Evolutionary conservation across 441 rosid species (phyloP), one percentile per base, ranked within the genome.

Genomic region (Pelargonium fulgidum): DNA sequence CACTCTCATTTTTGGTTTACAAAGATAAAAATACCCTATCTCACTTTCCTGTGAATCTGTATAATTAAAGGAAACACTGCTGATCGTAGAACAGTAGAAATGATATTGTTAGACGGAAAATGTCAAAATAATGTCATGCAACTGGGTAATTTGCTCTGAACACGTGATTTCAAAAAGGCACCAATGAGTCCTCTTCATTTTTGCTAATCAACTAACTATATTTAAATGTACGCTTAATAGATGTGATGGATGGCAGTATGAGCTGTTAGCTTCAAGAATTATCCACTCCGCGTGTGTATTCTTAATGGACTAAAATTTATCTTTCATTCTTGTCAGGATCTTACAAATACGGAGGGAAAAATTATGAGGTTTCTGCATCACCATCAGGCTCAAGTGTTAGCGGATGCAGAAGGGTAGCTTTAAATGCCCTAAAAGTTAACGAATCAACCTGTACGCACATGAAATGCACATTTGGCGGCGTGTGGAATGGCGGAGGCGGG

Each of bases 401-500:
- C 50, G 90, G 77, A 69, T 94, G 99, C 76, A 75, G 86, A 78
- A 82, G 89, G 71, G 79, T 85, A 65, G 84, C 90, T 68, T 67
- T 80, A 45, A 85, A 85, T 76, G 96, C 97, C 71, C 97, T 94
- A 70, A 88, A 85, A 85, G 81, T 85, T 64, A 94, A 94, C 63
- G 92, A 86, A 41, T 75, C 91, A 59, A 52, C 93, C 61, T 94
- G 99, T 69, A 84, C 85, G 11, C 87, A 90, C 75, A 86, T 88
- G 94, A 85, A 87, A 79, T 94, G 99, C 81, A 84, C 97, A 64
- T 94, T 94, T 54, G 96, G 96, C 47, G 99, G 99, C 47, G 76
- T 94, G 29, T 94, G 99, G 99, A 94, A 91, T 58, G 99, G 99
- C 24, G 99, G 99, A 67, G 97, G 97, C 10, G 97, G 99, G 65